A percentile compares a stretch with the other conserved stretches of the same genome.
Conservation (phyloP, 306 rosid species). For the Corylus heterophylla region DNA sequence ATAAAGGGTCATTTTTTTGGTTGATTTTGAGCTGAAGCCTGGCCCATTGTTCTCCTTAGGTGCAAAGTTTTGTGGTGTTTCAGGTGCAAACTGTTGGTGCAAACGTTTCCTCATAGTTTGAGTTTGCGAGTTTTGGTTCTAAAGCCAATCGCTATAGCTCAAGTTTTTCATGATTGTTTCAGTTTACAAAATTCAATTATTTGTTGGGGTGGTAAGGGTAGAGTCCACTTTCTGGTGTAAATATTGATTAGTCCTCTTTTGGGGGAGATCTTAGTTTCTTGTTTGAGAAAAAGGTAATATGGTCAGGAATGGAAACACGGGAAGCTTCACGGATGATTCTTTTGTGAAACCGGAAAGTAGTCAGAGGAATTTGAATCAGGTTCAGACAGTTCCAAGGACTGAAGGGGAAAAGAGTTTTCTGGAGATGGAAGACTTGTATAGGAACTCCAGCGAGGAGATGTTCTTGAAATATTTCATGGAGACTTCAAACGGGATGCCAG, state of each 20-base stretch:
- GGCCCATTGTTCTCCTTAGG: neutral
- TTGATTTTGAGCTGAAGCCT: neutral
- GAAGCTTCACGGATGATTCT: slow-evolving; percentile 30
- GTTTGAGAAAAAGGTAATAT: slow-evolving; percentile 22
- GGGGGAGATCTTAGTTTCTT: slow-evolving; percentile 21
- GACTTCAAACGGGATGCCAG: slow-evolving; percentile 64
- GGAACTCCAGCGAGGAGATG: slow-evolving; percentile 84
- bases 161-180: neutral
- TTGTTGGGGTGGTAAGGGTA: neutral
- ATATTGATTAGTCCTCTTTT: neutral
- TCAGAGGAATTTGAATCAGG: slow-evolving; percentile 22
- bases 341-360: slow-evolving; percentile 28
- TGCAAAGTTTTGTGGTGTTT: slow-evolving; percentile 19
- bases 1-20: slow-evolving; percentile 1
- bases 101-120: slow-evolving; percentile 7
- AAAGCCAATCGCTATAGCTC: neutral
- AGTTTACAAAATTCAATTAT: neutral
- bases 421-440: slow-evolving; percentile 84
- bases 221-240: neutral
- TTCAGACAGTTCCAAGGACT: slow-evolving; percentile 11
- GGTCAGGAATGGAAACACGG: slow-evolving; percentile 23
- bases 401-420: slow-evolving; percentile 14
- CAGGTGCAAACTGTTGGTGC: slow-evolving; percentile 24
- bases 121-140: slow-evolving; percentile 6
- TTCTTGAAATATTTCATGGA: slow-evolving; percentile 78